Conservation (phyloP, 208 protist genomes). For the Tritrichomonas foetus region DNA sequence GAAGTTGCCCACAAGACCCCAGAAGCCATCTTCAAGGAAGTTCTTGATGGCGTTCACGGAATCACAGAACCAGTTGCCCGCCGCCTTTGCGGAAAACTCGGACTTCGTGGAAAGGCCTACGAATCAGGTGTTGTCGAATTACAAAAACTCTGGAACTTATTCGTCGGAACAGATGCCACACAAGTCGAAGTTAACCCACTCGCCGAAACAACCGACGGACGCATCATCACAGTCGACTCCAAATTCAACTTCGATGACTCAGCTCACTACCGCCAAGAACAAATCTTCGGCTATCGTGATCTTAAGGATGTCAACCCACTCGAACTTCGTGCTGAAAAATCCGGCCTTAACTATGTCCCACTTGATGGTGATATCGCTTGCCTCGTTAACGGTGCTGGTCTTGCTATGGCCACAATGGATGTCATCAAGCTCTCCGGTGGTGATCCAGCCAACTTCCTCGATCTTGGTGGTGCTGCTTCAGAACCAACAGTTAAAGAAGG, state of each 20-base stretch:
- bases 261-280: constrained; percentile 86
- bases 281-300: constrained; percentile 85
- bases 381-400: constrained; percentile 81
- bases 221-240: constrained; percentile 89
- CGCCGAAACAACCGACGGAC: constrained; percentile 71
- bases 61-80: not conserved
- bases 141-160: constrained; percentile 88
- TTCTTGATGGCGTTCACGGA: constrained; percentile 41
- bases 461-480: constrained; percentile 81
- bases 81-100: not conserved
- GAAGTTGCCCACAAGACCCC: constrained; percentile 83
- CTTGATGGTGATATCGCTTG: constrained; percentile 95
- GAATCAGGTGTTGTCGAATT: constrained; percentile 67
- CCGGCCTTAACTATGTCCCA: constrained; percentile 97
- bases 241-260: constrained; percentile 99
- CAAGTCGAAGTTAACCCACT: constrained; percentile 98
- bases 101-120: not conserved
- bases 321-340: constrained; percentile 85
- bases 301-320: constrained; percentile 72
- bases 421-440: constrained; percentile 94
- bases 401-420: constrained; percentile 99
- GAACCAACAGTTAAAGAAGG: constrained; percentile 82
- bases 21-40: constrained; percentile 57
- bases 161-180: constrained; percentile 77
- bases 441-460: constrained; percentile 97